Evolutionary conservation across 371 early-diverging fungal species (phyloP).

Genomic region (Mortierella sp.): DNA sequence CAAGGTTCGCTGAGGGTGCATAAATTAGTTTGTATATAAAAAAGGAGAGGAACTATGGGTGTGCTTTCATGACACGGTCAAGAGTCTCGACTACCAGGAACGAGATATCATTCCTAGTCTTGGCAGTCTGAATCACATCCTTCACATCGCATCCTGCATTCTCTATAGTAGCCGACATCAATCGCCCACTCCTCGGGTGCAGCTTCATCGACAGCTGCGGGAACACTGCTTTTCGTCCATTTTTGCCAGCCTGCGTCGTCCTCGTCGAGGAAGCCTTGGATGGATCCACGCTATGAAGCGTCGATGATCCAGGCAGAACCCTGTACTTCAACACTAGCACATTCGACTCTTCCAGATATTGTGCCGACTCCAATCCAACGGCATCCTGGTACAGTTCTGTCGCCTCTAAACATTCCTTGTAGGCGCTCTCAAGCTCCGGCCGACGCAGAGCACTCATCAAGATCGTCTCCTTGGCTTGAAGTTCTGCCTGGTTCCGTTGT

Average conservation of each 20-base stretch:
- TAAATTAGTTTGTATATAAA: neutral
- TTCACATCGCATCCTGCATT: conserved; percentile 52
- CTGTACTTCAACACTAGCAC: conserved; percentile 39
- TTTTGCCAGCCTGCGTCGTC: conserved; percentile 13
- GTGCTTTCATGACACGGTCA: conserved; percentile 40
- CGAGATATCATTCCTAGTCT: conserved; percentile 45
- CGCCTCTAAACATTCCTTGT: conserved; percentile 40
- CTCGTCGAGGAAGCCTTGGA: neutral
- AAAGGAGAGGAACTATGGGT: conserved; percentile 15
- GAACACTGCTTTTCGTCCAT: conserved; percentile 27
- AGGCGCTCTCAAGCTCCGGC: conserved; percentile 46
- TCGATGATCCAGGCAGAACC: conserved; percentile 35
- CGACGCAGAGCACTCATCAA: conserved; percentile 40
- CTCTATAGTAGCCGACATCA: conserved; percentile 41
- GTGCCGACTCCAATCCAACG: conserved; percentile 48
- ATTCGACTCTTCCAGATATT: conserved; percentile 31
- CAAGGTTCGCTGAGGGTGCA: no score
- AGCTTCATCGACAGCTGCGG: conserved; percentile 38
- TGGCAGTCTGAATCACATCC: conserved; percentile 48
- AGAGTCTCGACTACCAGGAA: conserved; percentile 47
- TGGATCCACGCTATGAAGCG: conserved; percentile 19
- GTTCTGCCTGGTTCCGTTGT: conserved; percentile 30
- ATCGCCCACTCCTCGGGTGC: conserved; percentile 42
- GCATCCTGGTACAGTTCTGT: conserved; percentile 45
- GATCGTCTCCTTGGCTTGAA: conserved; percentile 49